Evolutionary conservation across 805 yeast species (phyloP), one percentile per base, ranked within the genome.

Genomic region (Candida mattraensis): DNA sequence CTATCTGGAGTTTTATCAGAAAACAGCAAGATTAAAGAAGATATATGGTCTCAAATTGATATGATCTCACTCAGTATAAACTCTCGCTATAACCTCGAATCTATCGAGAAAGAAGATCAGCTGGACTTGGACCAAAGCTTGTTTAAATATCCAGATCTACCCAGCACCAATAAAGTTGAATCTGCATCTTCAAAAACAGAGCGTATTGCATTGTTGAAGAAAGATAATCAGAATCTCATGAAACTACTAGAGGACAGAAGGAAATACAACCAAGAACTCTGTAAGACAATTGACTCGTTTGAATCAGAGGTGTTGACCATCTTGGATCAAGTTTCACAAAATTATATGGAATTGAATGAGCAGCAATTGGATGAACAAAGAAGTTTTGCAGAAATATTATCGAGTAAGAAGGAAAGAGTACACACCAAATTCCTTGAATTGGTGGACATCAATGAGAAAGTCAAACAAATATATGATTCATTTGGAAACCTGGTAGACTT

Each of bases 1-100:
- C 30, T 59, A 16, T 17, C 41, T 5, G 23, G 26, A 3, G 40
- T 51, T 2, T 26, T 57, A 16, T 8, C 17, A 4, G 48, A 51
- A 17, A 59, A 54, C 28, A 36, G 37, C 19, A 18, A 26, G 17
- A 31, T 58, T 12, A 59, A 57, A 24, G 31, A 37, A 5, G 49
- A 46, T 7, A 53, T 59, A 4, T 59, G 64, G 64, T 17, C 33
- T 2, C 47, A 51, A 15, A 24, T 54, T 2, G 51, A 45, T n/a
- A 22, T 24, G 7, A 20, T 54, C 3, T 53, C 58, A 2, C 9
- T 28, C 19, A 26, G 31, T 1, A 16, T 45, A 13, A 28, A 27
- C 15, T 25, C 31, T 5, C n/a, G 28, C 8, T 42, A 44, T 28
- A 39, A 40, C 10, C 37, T 26, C 7, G 32, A 29, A 10, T 5